phyloP scores from a whole-genome alignment of 164 flowering plant species.

The Stephania yunnanensis region DNA sequence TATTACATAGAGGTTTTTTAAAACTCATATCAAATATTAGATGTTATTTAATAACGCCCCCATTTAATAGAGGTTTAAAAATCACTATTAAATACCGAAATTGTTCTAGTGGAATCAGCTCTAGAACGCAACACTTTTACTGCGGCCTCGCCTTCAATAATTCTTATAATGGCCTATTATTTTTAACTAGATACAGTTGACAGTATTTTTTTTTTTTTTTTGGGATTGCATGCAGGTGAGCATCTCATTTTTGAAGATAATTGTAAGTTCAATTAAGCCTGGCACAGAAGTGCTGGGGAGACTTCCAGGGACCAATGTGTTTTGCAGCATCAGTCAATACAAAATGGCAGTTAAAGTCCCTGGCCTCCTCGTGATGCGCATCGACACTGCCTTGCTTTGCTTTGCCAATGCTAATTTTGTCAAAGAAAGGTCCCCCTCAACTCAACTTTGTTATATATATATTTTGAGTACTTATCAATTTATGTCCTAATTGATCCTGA shows the following conservation, averaged over 20 bases:
- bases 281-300: constrained; percentile 50
- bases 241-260: constrained; percentile 62
- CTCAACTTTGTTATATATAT: neutral
- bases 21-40: too few relatives aligned
- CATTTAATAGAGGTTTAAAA: too few relatives aligned
- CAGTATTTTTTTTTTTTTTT: neutral
- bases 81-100: too few relatives aligned
- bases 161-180: too few relatives aligned
- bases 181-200: too few relatives aligned
- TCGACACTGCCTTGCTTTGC: constrained; percentile 54
- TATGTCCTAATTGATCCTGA: too few relatives aligned
- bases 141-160: too few relatives aligned
- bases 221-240: constrained; percentile 45
- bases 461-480: too few relatives aligned
- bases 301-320: constrained; percentile 55
- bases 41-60: too few relatives aligned
- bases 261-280: constrained; percentile 50
- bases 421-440: constrained; percentile 52
- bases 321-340: constrained; percentile 48
- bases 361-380: constrained; percentile 39
- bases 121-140: too few relatives aligned
- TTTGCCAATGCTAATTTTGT: constrained; percentile 75
- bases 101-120: too few relatives aligned
- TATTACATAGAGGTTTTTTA: too few relatives aligned
- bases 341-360: constrained; percentile 46